phyloP scores from a whole-genome alignment of 495 filamentous ascomycete species.

The Lentithecium fluviatile region DNA sequence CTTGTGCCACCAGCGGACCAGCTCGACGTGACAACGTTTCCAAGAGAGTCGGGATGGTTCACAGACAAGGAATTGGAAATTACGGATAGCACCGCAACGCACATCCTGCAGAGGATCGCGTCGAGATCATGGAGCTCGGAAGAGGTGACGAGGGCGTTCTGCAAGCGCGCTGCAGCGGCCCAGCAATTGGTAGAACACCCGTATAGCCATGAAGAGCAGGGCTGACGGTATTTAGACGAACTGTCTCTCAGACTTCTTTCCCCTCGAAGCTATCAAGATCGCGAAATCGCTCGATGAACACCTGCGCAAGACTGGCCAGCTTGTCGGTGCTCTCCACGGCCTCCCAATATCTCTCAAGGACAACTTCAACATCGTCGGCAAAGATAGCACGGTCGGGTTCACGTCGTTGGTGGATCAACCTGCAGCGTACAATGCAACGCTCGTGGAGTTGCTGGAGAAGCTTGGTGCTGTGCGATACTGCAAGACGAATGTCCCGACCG shows the following conservation, averaged over 20 bases:
- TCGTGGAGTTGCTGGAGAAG: conserved; percentile 30
- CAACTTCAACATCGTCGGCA: conserved; percentile 36
- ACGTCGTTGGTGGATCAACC: conserved; percentile 51
- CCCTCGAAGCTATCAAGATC: conserved; percentile 24
- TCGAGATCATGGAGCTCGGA: conserved; percentile 25
- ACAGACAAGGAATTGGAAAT: conserved; percentile 33
- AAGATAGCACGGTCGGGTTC: conserved; percentile 36
- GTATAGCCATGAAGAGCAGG: neutral
- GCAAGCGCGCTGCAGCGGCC: conserved; percentile 36
- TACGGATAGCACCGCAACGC: conserved; percentile 27
- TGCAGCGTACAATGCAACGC: conserved; percentile 28
- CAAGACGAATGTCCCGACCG: conserved; percentile 47
- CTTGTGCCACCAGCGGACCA: conserved; percentile 44
- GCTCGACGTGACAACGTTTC: conserved; percentile 46
- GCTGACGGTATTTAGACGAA: conserved; percentile 31
- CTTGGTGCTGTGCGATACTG: conserved; percentile 40
- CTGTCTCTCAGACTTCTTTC: conserved; percentile 49
- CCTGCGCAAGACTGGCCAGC: conserved; percentile 36
- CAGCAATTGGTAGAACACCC: conserved; percentile 32
- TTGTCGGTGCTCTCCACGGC: conserved; percentile 35
- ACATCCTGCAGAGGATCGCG: conserved; percentile 29
- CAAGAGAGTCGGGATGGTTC: conserved; percentile 44
- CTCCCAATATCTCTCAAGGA: conserved; percentile 38
- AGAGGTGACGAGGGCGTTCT: conserved; percentile 36
- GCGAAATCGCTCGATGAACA: conserved; percentile 34